Evolutionary conservation across 768 basidiomycete genomes (phyloP).

Genomic region (Russula earlei): DNA sequence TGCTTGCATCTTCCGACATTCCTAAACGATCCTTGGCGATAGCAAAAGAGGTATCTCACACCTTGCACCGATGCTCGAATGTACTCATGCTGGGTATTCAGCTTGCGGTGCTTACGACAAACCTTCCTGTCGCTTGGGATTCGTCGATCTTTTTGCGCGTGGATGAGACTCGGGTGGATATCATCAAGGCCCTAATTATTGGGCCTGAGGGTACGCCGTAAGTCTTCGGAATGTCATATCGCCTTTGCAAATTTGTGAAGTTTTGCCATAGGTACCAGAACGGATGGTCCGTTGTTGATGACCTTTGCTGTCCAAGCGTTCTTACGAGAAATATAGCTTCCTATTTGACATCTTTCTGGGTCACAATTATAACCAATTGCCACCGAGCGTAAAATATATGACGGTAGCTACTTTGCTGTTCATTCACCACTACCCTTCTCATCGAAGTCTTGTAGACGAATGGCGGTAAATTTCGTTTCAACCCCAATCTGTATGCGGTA

Average conservation of each 20-base stretch:
- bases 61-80: background rate
- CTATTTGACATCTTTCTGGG: slow-evolving; percentile 93
- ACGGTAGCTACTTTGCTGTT: slow-evolving; percentile 35
- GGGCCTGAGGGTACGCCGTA: slow-evolving; percentile 93
- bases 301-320: background rate
- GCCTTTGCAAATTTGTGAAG: background rate
- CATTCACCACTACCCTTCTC: background rate
- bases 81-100: slow-evolving; percentile 25
- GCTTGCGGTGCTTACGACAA: slow-evolving; percentile 90
- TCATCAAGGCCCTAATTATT: slow-evolving; percentile 86
- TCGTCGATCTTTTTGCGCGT: slow-evolving; percentile 90
- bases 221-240: background rate
- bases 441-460: slow-evolving; percentile 46
- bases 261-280: slow-evolving; percentile 62
- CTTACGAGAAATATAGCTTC: slow-evolving; percentile 32
- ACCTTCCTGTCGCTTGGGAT: slow-evolving; percentile 90
- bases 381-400: slow-evolving; percentile 68
- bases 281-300: slow-evolving; percentile 57
- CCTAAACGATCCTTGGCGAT: slow-evolving; percentile 90
- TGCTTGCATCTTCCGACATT: slow-evolving; percentile 76
- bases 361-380: slow-evolving; percentile 78
- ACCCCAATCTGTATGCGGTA: slow-evolving; percentile 90
- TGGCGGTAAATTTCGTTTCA: slow-evolving; percentile 83
- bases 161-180: slow-evolving; percentile 84
- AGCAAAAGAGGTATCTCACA: slow-evolving; percentile 67